Base-by-base conservation (phyloP, 225 moss, liverwort and hornwort genomes). In the Thuidium tamariscinum region DNA sequence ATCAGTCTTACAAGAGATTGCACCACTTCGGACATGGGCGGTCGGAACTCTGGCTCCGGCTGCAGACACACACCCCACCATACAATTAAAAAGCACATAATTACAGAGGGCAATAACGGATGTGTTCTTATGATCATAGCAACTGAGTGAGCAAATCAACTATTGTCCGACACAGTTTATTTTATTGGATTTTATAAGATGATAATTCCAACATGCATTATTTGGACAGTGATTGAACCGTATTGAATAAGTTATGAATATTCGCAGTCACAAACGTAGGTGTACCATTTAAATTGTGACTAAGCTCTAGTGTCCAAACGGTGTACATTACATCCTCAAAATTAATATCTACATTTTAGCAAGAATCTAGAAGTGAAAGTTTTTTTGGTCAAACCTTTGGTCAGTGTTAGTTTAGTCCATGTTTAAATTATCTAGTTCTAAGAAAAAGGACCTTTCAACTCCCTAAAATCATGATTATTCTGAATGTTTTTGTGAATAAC, bases 41-140 rank as follows among this genome's bases (percentile, higher is more conserved):
- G 96, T 79, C 96, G 93, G 76, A 96, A 96, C 85, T 96, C 95
- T 1, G 96, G 96, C 86, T 96, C 95, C 54, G 96, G 95, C 95
- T 95, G 70, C 74, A 76, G 41, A 49, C 11, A 34, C 57, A 37
- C 3, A 49, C 81, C 17, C 70, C 77, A 83, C 46, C 21, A 54
- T 30, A 16, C 14, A 41, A 39, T 52, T n/a, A 11, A 57, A 1
- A 42, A 13, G 42, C 32, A 70, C n/a, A 54, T n/a, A n/a, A n/a
- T 39, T 34, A 39, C 2, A 62, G 51, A 80, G 21, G 9, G 48
- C 54, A 75, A 52, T 5, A 8, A 18, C 18, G 41, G 7, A 54
- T 77, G 37, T 57, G 77, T 8, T 13, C 30, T 16, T 37, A 11
- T 1, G 54, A 76, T 76, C 25, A 16, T 21, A 49, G 49, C 20